Conservation (phyloP, 2,329 filamentous ascomycete species). For the Curvularia spicifera region DNA sequence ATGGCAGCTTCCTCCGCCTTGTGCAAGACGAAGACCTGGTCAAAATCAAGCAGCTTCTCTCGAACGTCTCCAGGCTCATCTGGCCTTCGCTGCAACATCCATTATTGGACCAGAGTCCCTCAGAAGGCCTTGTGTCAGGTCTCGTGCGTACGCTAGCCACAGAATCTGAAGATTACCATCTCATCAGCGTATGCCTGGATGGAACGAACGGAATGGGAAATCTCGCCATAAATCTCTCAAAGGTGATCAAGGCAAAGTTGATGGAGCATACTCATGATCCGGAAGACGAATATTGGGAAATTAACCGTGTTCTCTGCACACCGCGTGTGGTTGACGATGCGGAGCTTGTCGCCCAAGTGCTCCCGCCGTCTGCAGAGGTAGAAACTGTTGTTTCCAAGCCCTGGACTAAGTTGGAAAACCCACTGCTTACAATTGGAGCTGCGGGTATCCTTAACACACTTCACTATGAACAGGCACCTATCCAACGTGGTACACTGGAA, state of each 20-base stretch:
- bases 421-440: slow-evolving; percentile 17
- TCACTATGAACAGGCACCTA: slow-evolving; percentile 17
- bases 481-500: slow-evolving; percentile 1
- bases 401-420: slow-evolving; percentile 19
- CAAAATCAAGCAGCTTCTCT: slow-evolving; percentile 15
- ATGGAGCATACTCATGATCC: slow-evolving; percentile 6
- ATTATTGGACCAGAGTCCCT: slow-evolving; percentile 6
- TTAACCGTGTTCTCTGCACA: slow-evolving; percentile 11
- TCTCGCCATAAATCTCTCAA: slow-evolving; percentile 4
- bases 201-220: neutral
- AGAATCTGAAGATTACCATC: slow-evolving; percentile 17
- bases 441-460: slow-evolving; percentile 25
- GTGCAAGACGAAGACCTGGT: slow-evolving; percentile 11
- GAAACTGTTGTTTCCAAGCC: slow-evolving; percentile 20
- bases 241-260: slow-evolving; percentile 4
- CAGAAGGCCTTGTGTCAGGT: slow-evolving; percentile 17
- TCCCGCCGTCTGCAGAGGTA: neutral
- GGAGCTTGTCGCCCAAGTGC: slow-evolving; percentile 5
- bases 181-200: slow-evolving; percentile 16
- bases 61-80: slow-evolving; percentile 4
- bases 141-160: slow-evolving; percentile 20
- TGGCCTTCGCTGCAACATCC: slow-evolving; percentile 12
- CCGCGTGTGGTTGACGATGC: slow-evolving; percentile 19
- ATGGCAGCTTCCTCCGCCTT: slow-evolving; percentile 12
- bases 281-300: slow-evolving; percentile 23